A percentile compares a stretch with the other conserved stretches of the same genome.
phyloP scores from a whole-genome alignment of 345 rosid genomes.

The Salix suchowensis region DNA sequence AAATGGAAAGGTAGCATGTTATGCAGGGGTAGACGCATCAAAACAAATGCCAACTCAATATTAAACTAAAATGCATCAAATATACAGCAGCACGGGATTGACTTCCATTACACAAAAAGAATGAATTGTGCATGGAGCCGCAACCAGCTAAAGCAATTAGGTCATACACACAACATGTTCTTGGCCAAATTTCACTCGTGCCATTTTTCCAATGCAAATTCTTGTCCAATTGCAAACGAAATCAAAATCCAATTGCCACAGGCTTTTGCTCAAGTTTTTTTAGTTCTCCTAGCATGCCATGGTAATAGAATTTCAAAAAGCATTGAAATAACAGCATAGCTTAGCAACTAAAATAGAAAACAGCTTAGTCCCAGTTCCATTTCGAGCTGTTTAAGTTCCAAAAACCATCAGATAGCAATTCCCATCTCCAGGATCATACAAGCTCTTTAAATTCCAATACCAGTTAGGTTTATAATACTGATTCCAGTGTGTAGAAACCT shows the following conservation, averaged over 20 bases:
- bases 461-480: background rate
- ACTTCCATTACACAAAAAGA: background rate
- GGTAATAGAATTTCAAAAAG: background rate
- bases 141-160: background rate
- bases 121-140: background rate
- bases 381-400: background rate
- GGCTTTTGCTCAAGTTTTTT: background rate
- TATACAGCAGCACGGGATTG: background rate
- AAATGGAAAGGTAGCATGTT: background rate
- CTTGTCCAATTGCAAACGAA: background rate
- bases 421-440: background rate
- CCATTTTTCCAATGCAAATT: background rate
- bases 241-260: background rate
- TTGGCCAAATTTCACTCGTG: background rate
- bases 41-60: background rate
- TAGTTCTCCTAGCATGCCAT: background rate
- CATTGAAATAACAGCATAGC: too few species aligned
- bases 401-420: background rate
- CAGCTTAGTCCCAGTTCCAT: background rate
- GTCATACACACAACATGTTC: background rate
- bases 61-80: background rate
- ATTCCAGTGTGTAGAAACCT: background rate
- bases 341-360: background rate
- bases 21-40: background rate
- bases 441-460: background rate